These are phyloP conservation scores for Sarocladium brachiariae DNA, from an alignment of 2,329 filamentous ascomycete species.

Conservation along the genomic window DNA sequence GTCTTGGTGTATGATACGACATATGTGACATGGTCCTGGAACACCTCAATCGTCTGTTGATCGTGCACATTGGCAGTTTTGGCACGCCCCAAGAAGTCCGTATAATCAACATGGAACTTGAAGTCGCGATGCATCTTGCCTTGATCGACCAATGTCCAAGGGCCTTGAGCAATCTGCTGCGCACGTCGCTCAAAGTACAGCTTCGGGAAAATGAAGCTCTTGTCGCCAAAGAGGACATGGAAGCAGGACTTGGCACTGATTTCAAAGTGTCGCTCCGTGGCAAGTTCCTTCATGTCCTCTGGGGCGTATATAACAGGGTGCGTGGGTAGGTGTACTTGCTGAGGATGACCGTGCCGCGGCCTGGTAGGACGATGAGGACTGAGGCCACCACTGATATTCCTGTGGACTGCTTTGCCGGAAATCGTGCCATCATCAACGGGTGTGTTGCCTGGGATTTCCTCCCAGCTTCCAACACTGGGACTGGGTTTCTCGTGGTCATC, in stretches of 20 bases:
- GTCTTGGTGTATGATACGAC: constrained; percentile 57
- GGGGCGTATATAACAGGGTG: constrained; percentile 81
- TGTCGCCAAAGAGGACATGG: constrained; percentile 94
- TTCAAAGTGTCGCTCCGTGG: constrained; percentile 76
- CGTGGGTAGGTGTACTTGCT: constrained; percentile 74
- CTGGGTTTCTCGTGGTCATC: constrained; percentile 51
- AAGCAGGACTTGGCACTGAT: constrained; percentile 92
- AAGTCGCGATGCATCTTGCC: constrained; percentile 72
- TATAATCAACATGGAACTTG: constrained; percentile 65
- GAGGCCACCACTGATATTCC: constrained; percentile 21
- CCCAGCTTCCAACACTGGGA: constrained; percentile 83
- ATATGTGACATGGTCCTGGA: constrained; percentile 67
- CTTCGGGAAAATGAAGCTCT: constrained; percentile 87
- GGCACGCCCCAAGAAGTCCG: constrained; percentile 57
- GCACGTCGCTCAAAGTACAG: constrained; percentile 79
- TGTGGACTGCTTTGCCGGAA: constrained; percentile 27
- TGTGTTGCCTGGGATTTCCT: constrained; percentile 61
- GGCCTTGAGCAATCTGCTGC: constrained; percentile 74
- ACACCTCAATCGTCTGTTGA: constrained; percentile 78
- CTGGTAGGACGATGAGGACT: constrained; percentile 27
- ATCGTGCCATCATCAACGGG: constrained; percentile 51
- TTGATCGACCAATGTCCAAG: constrained; percentile 69
- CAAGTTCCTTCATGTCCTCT: constrained; percentile 67
- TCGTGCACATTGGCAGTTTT: constrained; percentile 63
- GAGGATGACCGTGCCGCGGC: constrained; percentile 30